Percentiles rank a stretch among this genome's conserved stretches.
These are phyloP conservation scores for Leptodermis oblonga DNA, from an alignment of 257 asterid genomes.

Conservation along the genomic window DNA sequence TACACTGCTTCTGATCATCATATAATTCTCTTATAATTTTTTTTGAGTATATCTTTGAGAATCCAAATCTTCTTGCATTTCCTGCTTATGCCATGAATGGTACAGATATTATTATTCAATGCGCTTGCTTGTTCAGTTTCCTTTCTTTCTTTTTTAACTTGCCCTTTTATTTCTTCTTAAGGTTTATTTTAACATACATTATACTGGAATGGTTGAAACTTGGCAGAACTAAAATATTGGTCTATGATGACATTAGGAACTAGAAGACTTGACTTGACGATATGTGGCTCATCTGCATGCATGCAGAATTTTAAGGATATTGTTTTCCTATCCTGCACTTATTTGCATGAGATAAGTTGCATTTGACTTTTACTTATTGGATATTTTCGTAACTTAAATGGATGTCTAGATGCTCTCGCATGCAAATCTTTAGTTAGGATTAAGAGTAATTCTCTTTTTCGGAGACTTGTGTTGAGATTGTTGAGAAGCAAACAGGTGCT, in stretches of 20 bases:
- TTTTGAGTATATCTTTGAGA: not conserved
- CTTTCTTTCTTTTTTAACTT: not conserved
- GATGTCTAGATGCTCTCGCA: not conserved
- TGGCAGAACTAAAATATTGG: not conserved
- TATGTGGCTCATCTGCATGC: not conserved
- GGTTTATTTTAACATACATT: not conserved
- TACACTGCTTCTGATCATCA: not conserved
- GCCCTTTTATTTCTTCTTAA: not conserved
- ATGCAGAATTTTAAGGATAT: not conserved
- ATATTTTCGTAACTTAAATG: not conserved
- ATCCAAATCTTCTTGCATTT: not conserved
- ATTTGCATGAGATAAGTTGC: not conserved
- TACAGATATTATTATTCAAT: not conserved
- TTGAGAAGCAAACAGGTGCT: not conserved
- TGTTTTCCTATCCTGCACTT: not conserved
- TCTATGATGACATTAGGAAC: not conserved
- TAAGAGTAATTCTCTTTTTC: not conserved
- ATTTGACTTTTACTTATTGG: not conserved
- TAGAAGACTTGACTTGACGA: not conserved
- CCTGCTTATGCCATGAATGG: not conserved
- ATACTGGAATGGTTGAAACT: not conserved
- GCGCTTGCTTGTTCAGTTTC: not conserved
- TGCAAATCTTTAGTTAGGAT: not conserved
- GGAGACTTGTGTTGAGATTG: not conserved
- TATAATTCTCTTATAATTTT: not conserved